Base-by-base conservation (phyloP, 768 basidiomycete species). In the Paxillus ammoniavirescens region DNA sequence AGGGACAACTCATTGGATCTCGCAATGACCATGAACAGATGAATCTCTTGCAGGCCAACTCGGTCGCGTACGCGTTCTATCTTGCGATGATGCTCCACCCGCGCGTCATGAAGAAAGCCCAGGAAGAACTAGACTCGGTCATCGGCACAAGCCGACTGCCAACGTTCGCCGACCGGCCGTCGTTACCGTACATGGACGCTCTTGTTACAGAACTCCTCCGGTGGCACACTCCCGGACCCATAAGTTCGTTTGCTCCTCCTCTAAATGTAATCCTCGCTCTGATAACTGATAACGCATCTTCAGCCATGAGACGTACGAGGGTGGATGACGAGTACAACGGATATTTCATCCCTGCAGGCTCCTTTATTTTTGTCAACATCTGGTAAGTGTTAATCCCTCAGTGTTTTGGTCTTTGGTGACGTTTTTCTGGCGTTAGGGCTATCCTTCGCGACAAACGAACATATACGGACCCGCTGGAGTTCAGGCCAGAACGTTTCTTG, bases 1-100 rank as follows among this genome's bases (percentile, higher is more conserved):
- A 35, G 54, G 4, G 17, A 31, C 3, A 23, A 36, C 40, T 10
- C 64, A 82, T 68, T 51, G 5, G 7, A 10, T 4, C 6, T 14
- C 9, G 13, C 35, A 4, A 17, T 28, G 17, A 18, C 2, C 6
- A 30, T 51, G n/a, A 1, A 1, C 4, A 54, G 42, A 37, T 5
- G 1, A 26, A 26, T 17, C 18, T 17, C 14, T 61, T 45, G 14
- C n/a, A 63, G 64, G 23, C 59, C 7, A 44, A 38, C 12, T 57
- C 64, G 2, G 21, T 53, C 1, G 31, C 50, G 5, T 59, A 52
- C 45, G 51, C 54, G 5, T 61, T 63, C 40, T 55, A 55, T n/a
- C 64, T 69, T 15, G 70, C 65, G 2, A 71, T 69, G 69, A 56
- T 60, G 18, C 61, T 66, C 45, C 57, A 62, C 46, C 70, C 71